Conservation (phyloP, 106 monocot genomes). For the Apostasia shenzhenica region DNA sequence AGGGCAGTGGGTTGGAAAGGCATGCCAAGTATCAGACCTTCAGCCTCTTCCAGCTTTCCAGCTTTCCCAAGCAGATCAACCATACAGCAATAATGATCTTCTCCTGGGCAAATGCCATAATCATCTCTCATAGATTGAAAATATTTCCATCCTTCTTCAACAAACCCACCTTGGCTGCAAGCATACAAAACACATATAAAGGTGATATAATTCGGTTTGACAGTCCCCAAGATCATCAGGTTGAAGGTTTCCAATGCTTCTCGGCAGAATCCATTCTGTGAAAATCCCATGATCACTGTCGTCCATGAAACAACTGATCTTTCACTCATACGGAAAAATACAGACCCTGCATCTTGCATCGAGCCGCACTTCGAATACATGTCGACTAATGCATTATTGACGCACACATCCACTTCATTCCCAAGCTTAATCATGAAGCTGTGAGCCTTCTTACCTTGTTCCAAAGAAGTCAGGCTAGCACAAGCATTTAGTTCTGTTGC, state of each 20-base stretch:
- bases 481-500: slow-evolving; percentile 54
- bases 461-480: slow-evolving; percentile 37
- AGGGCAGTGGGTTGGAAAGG: slow-evolving; percentile 25
- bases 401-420: slow-evolving; percentile 40
- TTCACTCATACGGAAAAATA: slow-evolving; percentile 41
- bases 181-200: slow-evolving; percentile 66
- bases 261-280: slow-evolving; percentile 51
- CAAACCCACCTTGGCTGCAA: slow-evolving; percentile 69
- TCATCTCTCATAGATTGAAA: slow-evolving; percentile 46
- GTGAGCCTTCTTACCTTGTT: slow-evolving; percentile 63
- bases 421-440: slow-evolving; percentile 56
- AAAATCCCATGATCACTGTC: slow-evolving; percentile 72
- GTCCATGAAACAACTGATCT: slow-evolving; percentile 67
- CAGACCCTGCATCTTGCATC: slow-evolving; percentile 29
- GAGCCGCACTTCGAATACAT: slow-evolving; percentile 83
- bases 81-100: slow-evolving; percentile 82
- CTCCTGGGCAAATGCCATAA: slow-evolving; percentile 42
- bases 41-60: slow-evolving; percentile 48
- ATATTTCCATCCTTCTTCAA: slow-evolving; percentile 56
- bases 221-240: slow-evolving; percentile 29
- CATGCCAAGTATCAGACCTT: slow-evolving; percentile 55
- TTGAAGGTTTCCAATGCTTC: slow-evolving; percentile 46
- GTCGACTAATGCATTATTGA: slow-evolving; percentile 72
- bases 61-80: slow-evolving; percentile 69
- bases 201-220: slow-evolving; percentile 56